Conservation (phyloP, 129 eudicot species). For the Pittosporum tobira region DNA sequence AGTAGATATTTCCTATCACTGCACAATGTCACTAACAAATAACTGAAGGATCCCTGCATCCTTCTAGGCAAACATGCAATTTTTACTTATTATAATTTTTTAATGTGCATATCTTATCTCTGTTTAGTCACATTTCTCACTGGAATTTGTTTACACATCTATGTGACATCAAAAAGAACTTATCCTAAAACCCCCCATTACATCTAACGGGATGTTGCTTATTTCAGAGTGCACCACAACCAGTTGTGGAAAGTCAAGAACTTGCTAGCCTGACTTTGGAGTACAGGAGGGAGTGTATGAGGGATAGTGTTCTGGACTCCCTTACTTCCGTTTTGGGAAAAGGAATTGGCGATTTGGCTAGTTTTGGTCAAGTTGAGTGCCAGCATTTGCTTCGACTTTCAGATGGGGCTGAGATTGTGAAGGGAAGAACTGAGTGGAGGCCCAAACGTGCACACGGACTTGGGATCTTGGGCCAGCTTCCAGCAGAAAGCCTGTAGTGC, state of each 20-base stretch:
- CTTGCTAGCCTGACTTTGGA: conserved; percentile 81
- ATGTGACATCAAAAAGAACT: neutral
- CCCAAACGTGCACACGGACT: conserved; percentile 35
- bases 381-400: conserved; percentile 72
- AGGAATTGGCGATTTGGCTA: conserved; percentile 17
- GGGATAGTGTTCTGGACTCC: conserved; percentile 84
- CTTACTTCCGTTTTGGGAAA: conserved; percentile 45
- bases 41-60: neutral
- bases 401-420: conserved; percentile 76
- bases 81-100: too few species aligned
- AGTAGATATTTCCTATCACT: neutral
- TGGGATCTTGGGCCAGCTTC: conserved; percentile 30
- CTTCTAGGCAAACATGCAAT: too few species aligned
- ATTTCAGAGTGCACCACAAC: conserved; percentile 71
- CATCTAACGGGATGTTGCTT: neutral
- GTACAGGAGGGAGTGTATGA: conserved; percentile 83
- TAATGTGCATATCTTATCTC: neutral
- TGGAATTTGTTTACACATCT: neutral
- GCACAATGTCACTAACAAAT: neutral
- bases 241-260: conserved; percentile 70
- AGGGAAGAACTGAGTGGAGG: conserved; percentile 80
- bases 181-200: neutral
- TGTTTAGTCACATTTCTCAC: neutral
- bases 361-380: conserved; percentile 55
- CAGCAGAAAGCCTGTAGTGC: conserved; percentile 33